Evolutionary conservation across 495 filamentous ascomycete species (phyloP).

Genomic region (Hypoxylon fuscum): DNA sequence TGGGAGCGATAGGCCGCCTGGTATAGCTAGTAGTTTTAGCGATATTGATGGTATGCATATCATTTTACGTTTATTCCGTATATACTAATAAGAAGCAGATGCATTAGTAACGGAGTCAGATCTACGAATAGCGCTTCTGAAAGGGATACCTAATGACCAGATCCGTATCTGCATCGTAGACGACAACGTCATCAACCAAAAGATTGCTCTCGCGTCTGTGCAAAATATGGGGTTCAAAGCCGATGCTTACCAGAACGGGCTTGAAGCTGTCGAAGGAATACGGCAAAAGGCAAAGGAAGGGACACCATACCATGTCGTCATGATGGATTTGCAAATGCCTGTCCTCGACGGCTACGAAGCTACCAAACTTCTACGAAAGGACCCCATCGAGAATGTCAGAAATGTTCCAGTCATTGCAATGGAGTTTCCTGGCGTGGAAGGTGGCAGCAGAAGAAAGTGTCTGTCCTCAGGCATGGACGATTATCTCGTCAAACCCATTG

Average conservation of each 20-base stretch:
- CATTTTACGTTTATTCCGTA: no score
- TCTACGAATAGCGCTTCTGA: no score
- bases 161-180: conserved; percentile 89
- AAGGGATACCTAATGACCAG: conserved; percentile 75
- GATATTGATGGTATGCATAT: no score
- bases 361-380: conserved; percentile 79
- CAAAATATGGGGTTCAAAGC: conserved; percentile 78
- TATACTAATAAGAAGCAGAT: no score
- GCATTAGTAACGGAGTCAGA: no score
- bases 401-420: conserved; percentile 88
- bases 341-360: conserved; percentile 94
- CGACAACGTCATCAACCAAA: conserved; percentile 91
- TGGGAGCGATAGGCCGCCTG: no score
- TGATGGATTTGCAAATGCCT: conserved; percentile 98
- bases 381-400: conserved; percentile 75
- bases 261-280: conserved; percentile 85
- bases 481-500: conserved; percentile 90
- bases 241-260: conserved; percentile 85
- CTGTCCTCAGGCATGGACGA: conserved; percentile 96
- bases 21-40: no score
- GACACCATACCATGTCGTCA: conserved; percentile 77
- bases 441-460: conserved; percentile 91
- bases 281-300: conserved; percentile 73
- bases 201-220: conserved; percentile 92
- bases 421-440: conserved; percentile 90